A percentile compares a stretch with the other conserved stretches of the same genome.
Evolutionary conservation across 2,329 filamentous ascomycete genomes (phyloP).

Genomic region (Torrubiellomyces zombiae): DNA sequence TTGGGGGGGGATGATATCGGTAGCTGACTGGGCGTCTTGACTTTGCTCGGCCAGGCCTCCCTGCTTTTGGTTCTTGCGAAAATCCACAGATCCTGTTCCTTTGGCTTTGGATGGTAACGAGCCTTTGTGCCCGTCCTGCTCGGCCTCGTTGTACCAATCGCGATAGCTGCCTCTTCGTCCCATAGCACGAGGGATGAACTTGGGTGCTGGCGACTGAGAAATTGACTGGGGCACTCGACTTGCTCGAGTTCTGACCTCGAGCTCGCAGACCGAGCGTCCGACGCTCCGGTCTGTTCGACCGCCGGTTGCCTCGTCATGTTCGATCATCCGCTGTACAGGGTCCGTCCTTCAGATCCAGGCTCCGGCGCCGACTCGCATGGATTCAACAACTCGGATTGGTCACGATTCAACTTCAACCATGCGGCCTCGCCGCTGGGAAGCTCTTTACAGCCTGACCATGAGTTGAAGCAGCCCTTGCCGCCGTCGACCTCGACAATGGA

Average conservation of each 20-base stretch:
- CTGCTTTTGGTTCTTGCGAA: too few species aligned
- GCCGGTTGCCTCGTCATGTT: constrained; percentile 22
- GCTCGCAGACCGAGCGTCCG: constrained; percentile 16
- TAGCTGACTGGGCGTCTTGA: too few species aligned
- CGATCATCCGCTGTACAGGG: constrained; percentile 16
- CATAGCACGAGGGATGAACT: constrained; percentile 19
- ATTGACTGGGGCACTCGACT: constrained; percentile 20
- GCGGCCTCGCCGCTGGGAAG: constrained; percentile 8
- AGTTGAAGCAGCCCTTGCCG: constrained; percentile 11
- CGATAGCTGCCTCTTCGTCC: constrained; percentile 15
- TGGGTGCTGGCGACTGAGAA: constrained; percentile 17
- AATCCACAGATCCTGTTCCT: too few species aligned
- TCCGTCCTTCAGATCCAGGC: constrained; percentile 14
- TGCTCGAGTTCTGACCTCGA: constrained; percentile 18
- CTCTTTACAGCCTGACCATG: constrained; percentile 10
- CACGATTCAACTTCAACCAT: constrained; percentile 14
- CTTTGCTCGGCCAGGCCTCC: too few species aligned
- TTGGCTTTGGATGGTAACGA: too few species aligned
- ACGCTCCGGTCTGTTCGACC: constrained; percentile 15
- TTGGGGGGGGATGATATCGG: too few species aligned
- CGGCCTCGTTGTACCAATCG: constrained; percentile 13
- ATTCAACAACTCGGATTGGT: constrained; percentile 16
- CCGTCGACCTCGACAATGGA: too few species aligned
- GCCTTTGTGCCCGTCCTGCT: too few species aligned
- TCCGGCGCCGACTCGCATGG: constrained; percentile 13